These are phyloP conservation scores for Phaeodactylum tricornutum DNA, from an alignment of 108 stramenopile genomes.

Conservation along the genomic window DNA sequence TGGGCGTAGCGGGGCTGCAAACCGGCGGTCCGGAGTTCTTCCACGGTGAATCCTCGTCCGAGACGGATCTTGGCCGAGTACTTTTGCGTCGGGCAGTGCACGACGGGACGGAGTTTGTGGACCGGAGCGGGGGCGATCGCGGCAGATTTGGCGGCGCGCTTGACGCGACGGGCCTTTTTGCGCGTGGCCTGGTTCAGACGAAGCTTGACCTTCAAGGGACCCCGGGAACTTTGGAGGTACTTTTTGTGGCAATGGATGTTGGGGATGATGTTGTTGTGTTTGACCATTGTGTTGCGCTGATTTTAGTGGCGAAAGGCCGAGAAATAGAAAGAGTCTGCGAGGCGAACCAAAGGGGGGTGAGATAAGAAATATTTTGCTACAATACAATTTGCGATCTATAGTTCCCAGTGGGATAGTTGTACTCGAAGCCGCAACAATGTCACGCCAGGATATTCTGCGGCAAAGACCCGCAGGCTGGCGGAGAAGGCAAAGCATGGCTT, in stretches of 20 bases:
- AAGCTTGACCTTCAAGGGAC: constrained; percentile 87
- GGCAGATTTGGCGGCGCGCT: constrained; percentile 92
- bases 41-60: constrained; percentile 94
- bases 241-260: constrained; percentile 99
- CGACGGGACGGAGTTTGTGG: constrained; percentile 87
- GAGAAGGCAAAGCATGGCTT: too few species aligned
- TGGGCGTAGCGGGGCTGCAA: constrained; percentile 75
- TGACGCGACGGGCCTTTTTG: constrained; percentile 93
- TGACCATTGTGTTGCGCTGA: constrained; percentile 63
- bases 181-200: constrained; percentile 92
- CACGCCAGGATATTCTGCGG: too few species aligned
- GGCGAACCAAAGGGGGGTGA: too few species aligned
- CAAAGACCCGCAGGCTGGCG: too few species aligned
- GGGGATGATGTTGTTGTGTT: constrained; percentile 99
- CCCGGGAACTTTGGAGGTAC: constrained; percentile 74
- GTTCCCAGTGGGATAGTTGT: too few species aligned
- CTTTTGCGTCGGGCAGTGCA: constrained; percentile 93
- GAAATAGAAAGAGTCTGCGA: too few species aligned
- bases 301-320: neutral
- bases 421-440: too few species aligned
- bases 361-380: too few species aligned
- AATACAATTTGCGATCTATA: too few species aligned
- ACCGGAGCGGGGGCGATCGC: constrained; percentile 92
- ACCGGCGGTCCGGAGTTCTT: constrained; percentile 93
- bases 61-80: constrained; percentile 93